Base-by-base conservation (phyloP, 2,329 filamentous ascomycete genomes). In the Elsinoe australis region DNA sequence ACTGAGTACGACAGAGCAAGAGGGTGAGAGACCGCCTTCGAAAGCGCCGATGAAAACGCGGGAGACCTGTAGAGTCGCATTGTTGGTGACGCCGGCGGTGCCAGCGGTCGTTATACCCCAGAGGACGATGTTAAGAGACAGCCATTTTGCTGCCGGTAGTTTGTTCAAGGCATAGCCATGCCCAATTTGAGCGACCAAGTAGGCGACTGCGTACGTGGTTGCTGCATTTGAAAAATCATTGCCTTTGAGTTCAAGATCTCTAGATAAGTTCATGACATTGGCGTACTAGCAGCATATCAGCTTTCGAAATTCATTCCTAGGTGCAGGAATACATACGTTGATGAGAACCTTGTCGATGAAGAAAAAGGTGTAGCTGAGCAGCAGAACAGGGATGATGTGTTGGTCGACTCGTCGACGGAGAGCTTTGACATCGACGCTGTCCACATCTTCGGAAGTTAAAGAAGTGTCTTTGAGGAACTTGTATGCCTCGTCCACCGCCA, bases 241-340 rank as follows among this genome's bases (percentile, higher is more conserved):
- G 18, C 73, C 74, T n/a, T 64, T 59, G 44, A 82, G 68, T 0
- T 71, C 64, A 10, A 78, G 67, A 51, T 81, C 76, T 39, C 70
- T 61, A 22, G 61, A 65, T 4, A 83, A 59, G 3, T 79, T 78
- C 80, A 84, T 83, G 47, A 83, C 76, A 51, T 75, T 76, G 10
- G 78, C 78, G 58, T 83, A 83, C 56, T 82, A 81, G 41, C 81
- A 70, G 19, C 77, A 71, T 52, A 62, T 81, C 82, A 65, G 82
- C 78, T 33, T 65, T 0, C 78, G 78, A 21, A 81, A 3, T 10
- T 19, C 6, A n/a, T n/a, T n/a, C n/a, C n/a, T 9, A 9, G 34
- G 12, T 18, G 17, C 10, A 19, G 71, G 70, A 5, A 14, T 9
- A n/a, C 75, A 64, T 39, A 80, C 42, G 14, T 46, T 46, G 42